Percentiles rank a stretch among this genome's conserved stretches.
Evolutionary conservation across 768 basidiomycete species (phyloP).

Genomic region (Naganishia kalamii): DNA sequence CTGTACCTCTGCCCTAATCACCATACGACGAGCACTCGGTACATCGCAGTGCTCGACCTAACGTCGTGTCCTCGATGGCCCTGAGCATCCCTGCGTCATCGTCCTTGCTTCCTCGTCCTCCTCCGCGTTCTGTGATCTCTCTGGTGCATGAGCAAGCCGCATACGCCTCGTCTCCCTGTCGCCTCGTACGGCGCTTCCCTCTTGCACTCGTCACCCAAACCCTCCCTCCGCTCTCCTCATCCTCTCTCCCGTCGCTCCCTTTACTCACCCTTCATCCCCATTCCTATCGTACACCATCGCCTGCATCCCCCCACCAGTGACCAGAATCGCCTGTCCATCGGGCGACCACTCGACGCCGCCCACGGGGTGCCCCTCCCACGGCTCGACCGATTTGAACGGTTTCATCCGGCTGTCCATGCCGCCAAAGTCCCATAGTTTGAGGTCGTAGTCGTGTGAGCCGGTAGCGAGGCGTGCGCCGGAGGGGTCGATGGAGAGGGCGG

Average conservation of each 20-base stretch:
- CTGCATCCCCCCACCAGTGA: conserved; percentile 79
- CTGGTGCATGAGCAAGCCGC: no score
- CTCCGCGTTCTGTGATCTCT: no score
- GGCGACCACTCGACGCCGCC: conserved; percentile 68
- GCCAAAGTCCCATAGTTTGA: conserved; percentile 98
- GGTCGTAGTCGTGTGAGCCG: conserved; percentile 95
- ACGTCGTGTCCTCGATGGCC: no score
- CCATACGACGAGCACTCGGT: no score
- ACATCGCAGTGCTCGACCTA: no score
- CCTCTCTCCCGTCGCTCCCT: no score
- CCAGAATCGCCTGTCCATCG: conserved; percentile 76
- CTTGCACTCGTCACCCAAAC: no score
- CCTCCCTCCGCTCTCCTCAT: background rate
- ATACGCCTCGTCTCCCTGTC: no score
- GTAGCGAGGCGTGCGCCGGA: conserved; percentile 85
- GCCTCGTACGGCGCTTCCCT: no score
- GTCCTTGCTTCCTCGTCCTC: no score
- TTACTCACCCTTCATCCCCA: conserved; percentile 63
- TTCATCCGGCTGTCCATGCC: conserved; percentile 84
- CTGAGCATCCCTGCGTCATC: no score
- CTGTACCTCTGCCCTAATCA: no score
- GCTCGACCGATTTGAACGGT: conserved; percentile 96
- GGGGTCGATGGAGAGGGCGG: conserved; percentile 84
- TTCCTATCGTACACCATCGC: conserved; percentile 86
- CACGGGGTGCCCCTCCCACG: conserved; percentile 86